Percentiles rank a stretch among this genome's conserved stretches.
These are phyloP conservation scores for Melastoma malabathricum DNA, from an alignment of 345 rosid genomes.

Conservation along the genomic window DNA sequence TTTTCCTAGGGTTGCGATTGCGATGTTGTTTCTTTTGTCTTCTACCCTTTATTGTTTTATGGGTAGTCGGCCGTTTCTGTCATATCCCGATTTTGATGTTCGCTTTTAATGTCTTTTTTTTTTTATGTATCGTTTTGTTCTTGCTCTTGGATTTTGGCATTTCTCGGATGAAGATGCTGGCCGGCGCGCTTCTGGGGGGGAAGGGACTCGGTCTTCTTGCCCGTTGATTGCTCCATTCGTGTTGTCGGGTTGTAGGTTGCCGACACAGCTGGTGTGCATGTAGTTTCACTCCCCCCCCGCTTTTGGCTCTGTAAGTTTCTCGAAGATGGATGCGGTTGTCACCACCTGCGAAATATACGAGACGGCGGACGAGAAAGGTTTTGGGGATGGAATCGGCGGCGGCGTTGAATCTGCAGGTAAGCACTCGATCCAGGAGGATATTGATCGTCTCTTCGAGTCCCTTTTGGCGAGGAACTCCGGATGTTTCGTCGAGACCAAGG, in stretches of 20 bases:
- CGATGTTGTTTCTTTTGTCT: not conserved
- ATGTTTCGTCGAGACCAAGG: slow-evolving; percentile 18
- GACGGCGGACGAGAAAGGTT: slow-evolving; percentile 23
- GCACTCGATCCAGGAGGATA: slow-evolving; percentile 58
- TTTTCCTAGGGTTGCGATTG: not conserved
- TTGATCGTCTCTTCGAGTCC: slow-evolving; percentile 55
- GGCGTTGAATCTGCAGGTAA: slow-evolving; percentile 21
- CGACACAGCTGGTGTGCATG: no score
- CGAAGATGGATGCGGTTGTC: slow-evolving; percentile 23
- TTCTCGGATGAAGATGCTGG: not conserved
- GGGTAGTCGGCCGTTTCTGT: not conserved
- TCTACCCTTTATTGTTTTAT: not conserved
- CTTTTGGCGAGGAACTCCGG: slow-evolving; percentile 29
- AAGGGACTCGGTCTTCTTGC: not conserved
- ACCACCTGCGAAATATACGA: slow-evolving; percentile 48
- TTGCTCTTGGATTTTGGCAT: not conserved
- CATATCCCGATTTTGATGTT: slow-evolving; percentile 4
- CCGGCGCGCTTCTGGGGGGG: not conserved
- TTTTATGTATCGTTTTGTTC: not conserved
- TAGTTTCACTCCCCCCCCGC: not conserved
- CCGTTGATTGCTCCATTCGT: no score
- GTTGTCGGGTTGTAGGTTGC: no score
- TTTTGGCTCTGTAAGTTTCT: slow-evolving; percentile 8
- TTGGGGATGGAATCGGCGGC: slow-evolving; percentile 14
- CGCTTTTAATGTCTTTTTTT: not conserved